phyloP scores from a whole-genome alignment of 768 basidiomycete species.

The Macrolepiota fuliginosa region DNA sequence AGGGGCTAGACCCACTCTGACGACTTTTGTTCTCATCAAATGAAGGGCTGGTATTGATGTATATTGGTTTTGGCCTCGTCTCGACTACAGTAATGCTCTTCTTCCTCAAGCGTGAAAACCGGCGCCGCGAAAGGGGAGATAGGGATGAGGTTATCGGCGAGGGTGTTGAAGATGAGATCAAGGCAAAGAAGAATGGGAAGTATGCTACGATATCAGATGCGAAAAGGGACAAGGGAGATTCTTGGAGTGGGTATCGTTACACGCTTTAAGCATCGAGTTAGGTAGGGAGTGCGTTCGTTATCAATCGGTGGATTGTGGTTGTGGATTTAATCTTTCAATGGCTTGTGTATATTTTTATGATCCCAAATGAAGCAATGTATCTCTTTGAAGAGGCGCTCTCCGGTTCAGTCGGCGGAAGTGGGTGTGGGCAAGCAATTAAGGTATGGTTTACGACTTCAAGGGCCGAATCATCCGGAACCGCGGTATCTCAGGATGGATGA shows the following conservation, averaged over 20 bases:
- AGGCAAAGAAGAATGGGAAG: conserved; percentile 50
- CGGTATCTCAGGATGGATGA: neutral
- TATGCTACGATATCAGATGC: conserved; percentile 61
- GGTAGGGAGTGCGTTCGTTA: neutral
- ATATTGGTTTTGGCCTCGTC: conserved; percentile 63
- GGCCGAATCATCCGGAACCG: neutral
- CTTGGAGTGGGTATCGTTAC: conserved; percentile 77
- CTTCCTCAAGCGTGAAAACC: conserved; percentile 58
- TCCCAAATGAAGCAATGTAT: neutral
- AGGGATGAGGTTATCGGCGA: conserved; percentile 68
- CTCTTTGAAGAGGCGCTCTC: neutral
- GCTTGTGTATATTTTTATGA: neutral
- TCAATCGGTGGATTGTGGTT: neutral
- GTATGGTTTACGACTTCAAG: neutral
- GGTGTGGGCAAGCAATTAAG: neutral
- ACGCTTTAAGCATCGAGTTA: conserved; percentile 35
- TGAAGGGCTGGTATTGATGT: conserved; percentile 67
- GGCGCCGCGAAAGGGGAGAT: conserved; percentile 63
- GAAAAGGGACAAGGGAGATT: conserved; percentile 67
- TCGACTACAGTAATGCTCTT: conserved; percentile 38
- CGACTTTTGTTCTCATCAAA: neutral
- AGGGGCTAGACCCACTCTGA: neutral
- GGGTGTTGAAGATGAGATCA: conserved; percentile 27
- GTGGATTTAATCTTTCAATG: neutral
- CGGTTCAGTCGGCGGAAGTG: neutral